Base-by-base conservation (phyloP, 75 land plant genomes). In the Sequoiadendron giganteum region DNA sequence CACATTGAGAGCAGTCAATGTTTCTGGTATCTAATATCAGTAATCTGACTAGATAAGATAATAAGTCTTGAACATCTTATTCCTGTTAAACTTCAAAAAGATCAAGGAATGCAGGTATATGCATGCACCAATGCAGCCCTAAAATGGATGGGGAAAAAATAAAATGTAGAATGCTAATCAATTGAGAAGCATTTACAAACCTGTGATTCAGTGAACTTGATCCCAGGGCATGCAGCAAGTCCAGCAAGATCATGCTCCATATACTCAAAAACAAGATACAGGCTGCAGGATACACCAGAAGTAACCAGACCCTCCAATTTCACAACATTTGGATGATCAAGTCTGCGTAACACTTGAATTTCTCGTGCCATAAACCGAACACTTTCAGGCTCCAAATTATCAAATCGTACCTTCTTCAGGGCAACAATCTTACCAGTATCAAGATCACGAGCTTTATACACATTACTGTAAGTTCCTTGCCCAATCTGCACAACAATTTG, bases 211-310 rank as follows among this genome's bases (percentile, higher is more conserved):
- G 94, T 88, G 80, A 93, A 92, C 88, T 86, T 90, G 86, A 93
- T 89, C 28, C 88, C 88, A 7, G 92, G 94, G 34, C 87, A 73
- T 16, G 93, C 92, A 55, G 94, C 94, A 70, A 91, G 90, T 49
- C 91, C 94, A 81, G 94, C 95, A 40, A 93, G 94, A 77, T 92
- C 95, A 90, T 93, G 95, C 81, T 93, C 95, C 95, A 93, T 92
- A 80, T 93, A 92, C 86, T 93, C 94, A 73, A 93, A 91, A 1
- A 93, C 94, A 84, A 93, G 92, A 25, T 93, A 93, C 84, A 91
- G 89, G 87, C 94, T 92, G 88, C 88, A 88, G 6, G 95, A 93
- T 85, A 89, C 86, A 32, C 88, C 89, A 19, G 94, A 92, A n/a
- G 95, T 91, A 79, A 93, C 91, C 75, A 93, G 55, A 1, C 94